Conservation (phyloP, 805 yeast genomes). For the Candida palmyrensis region DNA sequence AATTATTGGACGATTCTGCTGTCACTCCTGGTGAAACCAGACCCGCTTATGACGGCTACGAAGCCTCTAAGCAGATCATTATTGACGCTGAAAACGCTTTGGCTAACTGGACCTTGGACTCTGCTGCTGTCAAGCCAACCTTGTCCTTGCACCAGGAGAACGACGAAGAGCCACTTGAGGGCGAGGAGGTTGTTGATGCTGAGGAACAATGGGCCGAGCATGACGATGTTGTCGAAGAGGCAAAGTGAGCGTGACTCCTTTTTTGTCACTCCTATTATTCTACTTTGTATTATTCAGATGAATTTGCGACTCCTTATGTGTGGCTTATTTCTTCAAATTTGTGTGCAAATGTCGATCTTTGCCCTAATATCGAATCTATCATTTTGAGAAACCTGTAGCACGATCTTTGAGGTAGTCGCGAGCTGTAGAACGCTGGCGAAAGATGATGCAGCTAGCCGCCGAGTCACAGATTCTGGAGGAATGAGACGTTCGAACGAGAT, state of each 20-base stretch:
- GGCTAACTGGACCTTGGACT: slow-evolving; percentile 79
- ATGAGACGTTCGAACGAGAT: not conserved
- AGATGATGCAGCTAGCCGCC: slow-evolving; percentile 22
- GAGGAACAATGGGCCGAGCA: slow-evolving; percentile 52
- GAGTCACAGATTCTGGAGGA: slow-evolving; percentile 8
- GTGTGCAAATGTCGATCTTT: not conserved
- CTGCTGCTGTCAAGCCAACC: slow-evolving; percentile 79
- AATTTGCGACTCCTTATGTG: slow-evolving; percentile 3
- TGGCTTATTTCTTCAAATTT: slow-evolving; percentile 2
- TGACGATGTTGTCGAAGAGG: slow-evolving; percentile 16
- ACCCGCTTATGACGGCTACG: slow-evolving; percentile 85
- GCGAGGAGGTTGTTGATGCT: slow-evolving; percentile 43
- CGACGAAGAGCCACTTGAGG: slow-evolving; percentile 43
- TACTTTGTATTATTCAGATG: too few relatives aligned
- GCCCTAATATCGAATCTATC: not conserved
- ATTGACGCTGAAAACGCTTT: slow-evolving; percentile 81
- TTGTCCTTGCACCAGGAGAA: slow-evolving; percentile 63
- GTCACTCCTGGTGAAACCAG: slow-evolving; percentile 92
- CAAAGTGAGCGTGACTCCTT: slow-evolving; percentile 5
- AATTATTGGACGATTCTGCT: slow-evolving; percentile 77
- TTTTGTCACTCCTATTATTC: slow-evolving; percentile 1
- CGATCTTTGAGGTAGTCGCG: slow-evolving; percentile 10
- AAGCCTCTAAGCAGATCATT: slow-evolving; percentile 82
- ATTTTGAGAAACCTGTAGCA: not conserved
- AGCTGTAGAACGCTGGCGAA: slow-evolving; percentile 22